phyloP scores from a whole-genome alignment of 805 yeast species.

The Ogataea nonfermentans region DNA sequence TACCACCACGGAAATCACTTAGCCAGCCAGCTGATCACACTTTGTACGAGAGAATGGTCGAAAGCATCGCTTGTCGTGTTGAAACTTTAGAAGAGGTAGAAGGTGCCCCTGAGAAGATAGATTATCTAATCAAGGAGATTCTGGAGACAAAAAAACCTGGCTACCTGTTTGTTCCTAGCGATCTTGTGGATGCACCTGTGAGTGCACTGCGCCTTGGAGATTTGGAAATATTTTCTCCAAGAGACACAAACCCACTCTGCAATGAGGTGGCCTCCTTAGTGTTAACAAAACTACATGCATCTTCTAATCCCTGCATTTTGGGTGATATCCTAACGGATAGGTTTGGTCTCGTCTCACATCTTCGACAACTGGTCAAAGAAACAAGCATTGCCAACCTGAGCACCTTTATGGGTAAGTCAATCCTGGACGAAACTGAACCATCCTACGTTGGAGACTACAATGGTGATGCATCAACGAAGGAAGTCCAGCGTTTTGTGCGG shows the following conservation, averaged over 20 bases:
- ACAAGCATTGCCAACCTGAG: constrained; percentile 57
- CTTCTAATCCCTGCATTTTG: constrained; percentile 62
- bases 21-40: constrained; percentile 53
- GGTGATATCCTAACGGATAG: constrained; percentile 73
- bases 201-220: constrained; percentile 31
- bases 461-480: constrained; percentile 54
- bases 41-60: constrained; percentile 63
- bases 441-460: constrained; percentile 70
- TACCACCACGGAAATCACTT: constrained; percentile 51
- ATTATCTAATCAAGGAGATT: constrained; percentile 57
- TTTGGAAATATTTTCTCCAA: not conserved
- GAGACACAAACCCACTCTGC: constrained; percentile 4
- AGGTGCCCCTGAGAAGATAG: constrained; percentile 60
- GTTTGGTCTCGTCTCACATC: constrained; percentile 43
- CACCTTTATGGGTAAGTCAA: constrained; percentile 69
- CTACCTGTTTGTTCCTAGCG: constrained; percentile 73
- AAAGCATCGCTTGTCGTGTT: constrained; percentile 52
- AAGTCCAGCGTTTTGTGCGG: constrained; percentile 47
- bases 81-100: constrained; percentile 46
- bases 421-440: constrained; percentile 65
- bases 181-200: constrained; percentile 51
- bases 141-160: constrained; percentile 71
- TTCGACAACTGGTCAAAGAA: constrained; percentile 48
- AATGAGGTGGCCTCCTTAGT: constrained; percentile 40
- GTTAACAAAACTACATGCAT: constrained; percentile 46